Evolutionary conservation across 78 protist species (phyloP), one percentile per base, ranked within the genome.

Genomic region (Dictyostelium firmibasis): DNA sequence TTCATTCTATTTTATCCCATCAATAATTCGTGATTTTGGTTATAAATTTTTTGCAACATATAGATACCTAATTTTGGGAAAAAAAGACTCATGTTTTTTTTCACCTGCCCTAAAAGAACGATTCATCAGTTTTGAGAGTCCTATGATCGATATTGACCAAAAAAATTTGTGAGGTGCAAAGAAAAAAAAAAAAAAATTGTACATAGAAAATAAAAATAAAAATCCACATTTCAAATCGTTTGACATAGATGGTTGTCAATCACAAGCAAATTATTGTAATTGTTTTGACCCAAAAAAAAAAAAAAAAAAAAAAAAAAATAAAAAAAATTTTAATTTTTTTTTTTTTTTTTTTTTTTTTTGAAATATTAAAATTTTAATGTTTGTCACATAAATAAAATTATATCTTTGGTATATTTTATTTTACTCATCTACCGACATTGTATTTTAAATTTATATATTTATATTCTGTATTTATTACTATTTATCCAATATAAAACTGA

Each of bases 61-160:
- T n/a, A 60, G 94, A 81, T 89, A 89, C 72, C 69, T 89, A 25
- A 44, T 89, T 6, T 81, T 89, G 87, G 94, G 94, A 31, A 89
- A 89, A 69, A 89, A 89, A 57, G 94, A 89, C 70, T 43, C 87
- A 13, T 89, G 94, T 89, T 43, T 78, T 70, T 78, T 89, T 44
- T 36, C 47, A 3, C 82, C 87, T 10, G 20, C 33, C 53, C 27
- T 89, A 29, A 81, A 18, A 31, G 86, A 81, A 44, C 67, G 94
- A 20, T 89, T 89, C 60, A 69, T 89, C 7, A 81, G 82, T 50
- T 89, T 69, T 29, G 74, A 84, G n/a, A 89, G 94, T 69, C 86
- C 86, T 43, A 38, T 89, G 50, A 62, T 89, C 23, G 53, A 50
- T 13, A 67, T 62, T 0, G 64, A 25, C 67, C 67, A 29, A 50